Evolutionary conservation across 2,329 filamentous ascomycete genomes (phyloP).

Genomic region (Cytospora paraplurivora): DNA sequence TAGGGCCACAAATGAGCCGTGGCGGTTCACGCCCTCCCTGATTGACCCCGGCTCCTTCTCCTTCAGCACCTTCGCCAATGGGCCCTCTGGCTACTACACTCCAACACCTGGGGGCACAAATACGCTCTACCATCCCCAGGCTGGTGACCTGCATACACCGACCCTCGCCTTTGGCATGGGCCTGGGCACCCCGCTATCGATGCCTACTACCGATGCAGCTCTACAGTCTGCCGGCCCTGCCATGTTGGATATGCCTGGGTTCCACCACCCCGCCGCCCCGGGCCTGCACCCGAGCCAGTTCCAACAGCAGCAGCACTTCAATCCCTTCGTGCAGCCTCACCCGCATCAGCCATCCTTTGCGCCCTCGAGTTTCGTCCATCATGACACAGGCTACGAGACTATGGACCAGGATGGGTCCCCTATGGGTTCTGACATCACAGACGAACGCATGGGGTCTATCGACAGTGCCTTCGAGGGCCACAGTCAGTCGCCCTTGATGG

Average conservation of each 20-base stretch:
- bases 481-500: slow-evolving; percentile 60
- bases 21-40: slow-evolving; percentile 86
- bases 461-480: slow-evolving; percentile 59
- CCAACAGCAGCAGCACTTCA: slow-evolving; percentile 66
- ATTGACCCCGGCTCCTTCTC: slow-evolving; percentile 83
- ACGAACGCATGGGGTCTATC: slow-evolving; percentile 53
- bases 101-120: slow-evolving; percentile 81
- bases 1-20: slow-evolving; percentile 75
- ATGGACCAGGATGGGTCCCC: slow-evolving; percentile 76
- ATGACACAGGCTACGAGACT: slow-evolving; percentile 76
- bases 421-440: slow-evolving; percentile 57
- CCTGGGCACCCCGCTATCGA: slow-evolving; percentile 77
- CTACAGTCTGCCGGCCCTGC: slow-evolving; percentile 62
- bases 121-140: slow-evolving; percentile 79
- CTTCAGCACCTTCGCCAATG: slow-evolving; percentile 78
- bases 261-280: slow-evolving; percentile 53
- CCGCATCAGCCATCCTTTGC: slow-evolving; percentile 65
- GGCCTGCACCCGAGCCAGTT: slow-evolving; percentile 50
- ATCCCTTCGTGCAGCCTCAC: slow-evolving; percentile 69
- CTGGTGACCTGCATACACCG: slow-evolving; percentile 85
- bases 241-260: slow-evolving; percentile 67
- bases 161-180: slow-evolving; percentile 73
- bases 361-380: slow-evolving; percentile 78
- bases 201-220: slow-evolving; percentile 68
- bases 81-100: slow-evolving; percentile 82